Evolutionary conservation across 306 rosid genomes (phyloP).

Genomic region (Vigna hirtella): DNA sequence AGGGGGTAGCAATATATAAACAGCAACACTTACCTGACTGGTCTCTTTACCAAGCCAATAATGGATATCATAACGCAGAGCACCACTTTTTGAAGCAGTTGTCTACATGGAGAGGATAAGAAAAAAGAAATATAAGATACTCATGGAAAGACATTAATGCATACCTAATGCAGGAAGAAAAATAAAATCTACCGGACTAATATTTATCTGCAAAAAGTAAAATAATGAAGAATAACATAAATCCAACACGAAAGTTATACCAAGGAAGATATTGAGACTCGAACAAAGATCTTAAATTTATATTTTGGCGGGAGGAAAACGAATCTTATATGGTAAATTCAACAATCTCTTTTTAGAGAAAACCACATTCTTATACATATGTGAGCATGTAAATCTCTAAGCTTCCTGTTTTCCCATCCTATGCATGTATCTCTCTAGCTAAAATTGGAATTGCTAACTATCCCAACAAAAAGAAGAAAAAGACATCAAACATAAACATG

Average conservation of each 20-base stretch:
- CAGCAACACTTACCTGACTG: conserved; percentile 66
- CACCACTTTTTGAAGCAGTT: conserved; percentile 81
- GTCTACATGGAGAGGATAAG: conserved; percentile 61
- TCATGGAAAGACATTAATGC: conserved; percentile 30
- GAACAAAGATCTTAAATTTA: background rate
- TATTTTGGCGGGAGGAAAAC: conserved; percentile 20
- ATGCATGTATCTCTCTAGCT: background rate
- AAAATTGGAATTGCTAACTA: conserved; percentile 5
- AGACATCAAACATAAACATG: background rate
- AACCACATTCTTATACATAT: background rate
- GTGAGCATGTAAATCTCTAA: conserved; percentile 14
- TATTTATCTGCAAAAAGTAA: conserved; percentile 23
- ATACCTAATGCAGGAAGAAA: conserved; percentile 9
- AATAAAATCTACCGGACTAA: conserved; percentile 7
- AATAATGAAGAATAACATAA: conserved; percentile 5
- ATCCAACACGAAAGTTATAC: conserved; percentile 12
- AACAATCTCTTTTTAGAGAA: conserved; percentile 21
- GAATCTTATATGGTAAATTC: background rate
- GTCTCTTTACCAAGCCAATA: conserved; percentile 98
- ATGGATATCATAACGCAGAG: conserved; percentile 89
- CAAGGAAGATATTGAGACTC: background rate
- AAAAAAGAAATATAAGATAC: conserved; percentile 12
- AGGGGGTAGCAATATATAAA: conserved; percentile 3
- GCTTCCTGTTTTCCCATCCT: conserved; percentile 13
- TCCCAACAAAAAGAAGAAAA: background rate